A percentile compares a stretch with the other conserved stretches of the same genome.
Evolutionary conservation across 768 basidiomycete species (phyloP).

Genomic region (Lentinula boryana): DNA sequence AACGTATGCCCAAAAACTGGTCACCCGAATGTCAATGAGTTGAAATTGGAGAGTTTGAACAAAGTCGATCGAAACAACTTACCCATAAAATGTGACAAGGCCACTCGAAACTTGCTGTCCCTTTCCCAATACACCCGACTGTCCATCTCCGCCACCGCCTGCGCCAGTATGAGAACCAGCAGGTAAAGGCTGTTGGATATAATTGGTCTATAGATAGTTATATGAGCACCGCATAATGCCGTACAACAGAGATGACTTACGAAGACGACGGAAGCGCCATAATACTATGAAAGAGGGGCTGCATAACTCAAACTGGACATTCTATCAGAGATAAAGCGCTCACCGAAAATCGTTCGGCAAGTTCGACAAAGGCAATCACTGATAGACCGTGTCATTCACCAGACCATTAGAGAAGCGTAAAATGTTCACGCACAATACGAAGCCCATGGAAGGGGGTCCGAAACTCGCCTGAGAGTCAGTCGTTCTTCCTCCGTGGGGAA

Average conservation of each 20-base stretch:
- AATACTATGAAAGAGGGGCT: not conserved
- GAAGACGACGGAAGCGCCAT: constrained; percentile 7
- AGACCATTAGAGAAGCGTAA: not conserved
- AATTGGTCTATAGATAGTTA: constrained; percentile 31
- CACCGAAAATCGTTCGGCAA: constrained; percentile 51
- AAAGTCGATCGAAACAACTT: not conserved
- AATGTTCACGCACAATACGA: constrained; percentile 17
- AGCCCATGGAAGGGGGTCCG: constrained; percentile 32
- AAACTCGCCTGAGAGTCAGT: constrained; percentile 34
- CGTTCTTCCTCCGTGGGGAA: constrained; percentile 41
- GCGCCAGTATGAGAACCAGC: constrained; percentile 39
- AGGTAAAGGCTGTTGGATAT: constrained; percentile 47
- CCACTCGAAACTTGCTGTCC: constrained; percentile 43
- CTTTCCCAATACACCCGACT: constrained; percentile 39
- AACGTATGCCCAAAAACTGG: constrained; percentile 21
- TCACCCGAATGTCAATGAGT: not conserved
- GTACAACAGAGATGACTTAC: not conserved
- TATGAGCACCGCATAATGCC: not conserved
- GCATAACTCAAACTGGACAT: not conserved
- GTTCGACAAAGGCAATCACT: constrained; percentile 45
- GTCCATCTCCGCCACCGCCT: constrained; percentile 25
- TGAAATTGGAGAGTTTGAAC: not conserved
- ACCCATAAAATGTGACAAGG: constrained; percentile 16
- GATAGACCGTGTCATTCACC: constrained; percentile 11
- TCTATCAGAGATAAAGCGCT: constrained; percentile 6